phyloP scores from a whole-genome alignment of 2,329 filamentous ascomycete genomes.

The Ophiostoma sp. region DNA sequence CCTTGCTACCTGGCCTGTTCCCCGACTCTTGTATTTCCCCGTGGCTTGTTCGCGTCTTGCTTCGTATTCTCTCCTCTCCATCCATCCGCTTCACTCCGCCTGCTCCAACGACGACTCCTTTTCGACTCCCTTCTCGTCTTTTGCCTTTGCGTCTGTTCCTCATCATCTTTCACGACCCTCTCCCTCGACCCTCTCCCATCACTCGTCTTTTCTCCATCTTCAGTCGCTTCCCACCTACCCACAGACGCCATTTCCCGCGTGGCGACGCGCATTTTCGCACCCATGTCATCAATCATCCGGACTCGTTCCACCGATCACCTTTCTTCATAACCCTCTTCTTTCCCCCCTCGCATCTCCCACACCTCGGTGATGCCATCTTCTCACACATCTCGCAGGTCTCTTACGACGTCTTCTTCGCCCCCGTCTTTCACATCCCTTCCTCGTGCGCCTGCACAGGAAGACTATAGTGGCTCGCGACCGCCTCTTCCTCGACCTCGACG shows the following conservation, averaged over 20 bases:
- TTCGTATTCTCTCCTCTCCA: not conserved
- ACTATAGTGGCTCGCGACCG: conserved; percentile 38
- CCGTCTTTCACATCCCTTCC: conserved; percentile 47
- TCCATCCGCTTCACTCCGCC: not conserved
- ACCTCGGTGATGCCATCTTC: conserved; percentile 15
- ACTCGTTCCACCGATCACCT: not conserved
- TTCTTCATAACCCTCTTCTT: not conserved
- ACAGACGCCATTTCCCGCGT: conserved; percentile 2
- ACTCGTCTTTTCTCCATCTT: not conserved
- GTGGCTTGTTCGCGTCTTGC: conserved; percentile 1
- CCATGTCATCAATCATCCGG: conserved; percentile 2
- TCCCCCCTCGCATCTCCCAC: not conserved
- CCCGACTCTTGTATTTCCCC: conserved; percentile 1
- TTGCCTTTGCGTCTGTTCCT: not conserved
- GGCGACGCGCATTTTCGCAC: conserved; percentile 9
- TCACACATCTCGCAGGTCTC: conserved; percentile 28
- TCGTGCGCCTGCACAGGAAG: conserved; percentile 59
- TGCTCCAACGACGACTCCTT: not conserved
- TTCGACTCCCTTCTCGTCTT: not conserved
- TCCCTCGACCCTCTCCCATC: not conserved
- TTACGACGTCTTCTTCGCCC: conserved; percentile 53
- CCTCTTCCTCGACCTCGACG: conserved; percentile 24
- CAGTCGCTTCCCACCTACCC: not conserved
- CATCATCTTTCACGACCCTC: not conserved
- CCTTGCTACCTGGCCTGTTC: not conserved